Evolutionary conservation across 306 rosid species (phyloP), one percentile per base, ranked within the genome.

Genomic region (Styphnolobium japonicum): DNA sequence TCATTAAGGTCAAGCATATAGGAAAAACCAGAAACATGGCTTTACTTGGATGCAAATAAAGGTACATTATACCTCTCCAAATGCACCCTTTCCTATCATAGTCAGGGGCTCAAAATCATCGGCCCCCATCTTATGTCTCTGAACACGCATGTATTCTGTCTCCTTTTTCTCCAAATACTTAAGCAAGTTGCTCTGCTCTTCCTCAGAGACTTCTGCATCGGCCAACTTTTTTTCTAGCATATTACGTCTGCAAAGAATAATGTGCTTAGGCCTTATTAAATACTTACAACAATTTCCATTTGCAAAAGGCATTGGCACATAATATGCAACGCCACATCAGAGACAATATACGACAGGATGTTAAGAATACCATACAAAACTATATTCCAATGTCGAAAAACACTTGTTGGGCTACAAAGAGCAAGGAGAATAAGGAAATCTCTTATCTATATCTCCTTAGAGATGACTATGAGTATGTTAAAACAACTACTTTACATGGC

Each of bases 21-120:
- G 10, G 65, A 45, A 74, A 52, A 3, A 49, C 40, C 19, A 79
- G 10, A 62, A 49, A 75, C n/a, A 37, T 6, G 22, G 58, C 43
- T 67, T 56, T 16, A 55, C 64, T 81, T 52, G 48, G 21, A 48
- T 29, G 61, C 62, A 40, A 21, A 71, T 53, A 63, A 67, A 62
- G 56, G 67, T 25, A 76, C 71, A 63, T 48, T 48, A 76, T 89
- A 93, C 98, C 98, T 93, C 98, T 79, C 98, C 98, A 76, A 93
- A 93, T 63, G 96, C 98, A 67, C 98, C 98, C 88, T 90, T 89
- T 75, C 98, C 98, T 29, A 93, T 93, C 80, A 93, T 89, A 39
- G 96, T 93, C 83, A 93, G 75, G 25, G 87, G 94, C 73, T 91
- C 93, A 64, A 93, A 93, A 86, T 93, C 98, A 77, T 91, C 98